A percentile compares a stretch with the other conserved stretches of the same genome.
These are phyloP conservation scores for Exophiala sp. DNA, from an alignment of 2,329 filamentous ascomycete species.

Conservation along the genomic window DNA sequence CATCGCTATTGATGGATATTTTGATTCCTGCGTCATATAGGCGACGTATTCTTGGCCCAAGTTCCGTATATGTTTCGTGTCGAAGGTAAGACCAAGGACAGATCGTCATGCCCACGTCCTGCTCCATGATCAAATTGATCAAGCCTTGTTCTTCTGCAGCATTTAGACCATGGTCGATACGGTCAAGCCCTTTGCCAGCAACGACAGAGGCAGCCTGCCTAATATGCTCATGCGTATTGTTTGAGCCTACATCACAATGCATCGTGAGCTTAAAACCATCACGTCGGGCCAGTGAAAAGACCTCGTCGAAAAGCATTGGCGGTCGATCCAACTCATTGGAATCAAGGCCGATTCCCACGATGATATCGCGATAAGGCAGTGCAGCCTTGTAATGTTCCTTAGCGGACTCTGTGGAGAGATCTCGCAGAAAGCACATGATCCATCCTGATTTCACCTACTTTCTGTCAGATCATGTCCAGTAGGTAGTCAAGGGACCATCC, in stretches of 20 bases:
- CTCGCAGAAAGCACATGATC: constrained; percentile 45
- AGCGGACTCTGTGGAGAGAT: constrained; percentile 39
- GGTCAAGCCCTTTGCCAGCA: constrained; percentile 10
- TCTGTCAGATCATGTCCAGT: not conserved
- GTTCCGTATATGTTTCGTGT: constrained; percentile 26
- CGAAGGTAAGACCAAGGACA: constrained; percentile 42
- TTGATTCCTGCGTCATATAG: constrained; percentile 46
- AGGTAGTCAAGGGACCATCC: constrained; percentile 42
- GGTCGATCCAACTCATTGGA: constrained; percentile 48
- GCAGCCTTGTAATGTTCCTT: constrained; percentile 39
- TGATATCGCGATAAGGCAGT: constrained; percentile 32
- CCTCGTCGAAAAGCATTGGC: constrained; percentile 43
- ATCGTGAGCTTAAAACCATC: constrained; percentile 47
- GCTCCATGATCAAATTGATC: constrained; percentile 33
- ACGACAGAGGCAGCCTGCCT: constrained; percentile 36
- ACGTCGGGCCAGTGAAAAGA: constrained; percentile 36
- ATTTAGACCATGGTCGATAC: constrained; percentile 45
- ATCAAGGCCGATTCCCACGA: constrained; percentile 41
- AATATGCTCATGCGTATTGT: constrained; percentile 47
- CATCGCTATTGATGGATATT: constrained; percentile 49
- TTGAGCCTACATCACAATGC: constrained; percentile 51
- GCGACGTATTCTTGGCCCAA: constrained; percentile 37
- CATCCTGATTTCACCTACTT: constrained; percentile 28
- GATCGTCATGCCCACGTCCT: constrained; percentile 39
- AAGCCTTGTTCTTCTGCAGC: constrained; percentile 36